Conservation (phyloP, 2,329 filamentous ascomycete species). For the Cyphellophora attinorum region DNA sequence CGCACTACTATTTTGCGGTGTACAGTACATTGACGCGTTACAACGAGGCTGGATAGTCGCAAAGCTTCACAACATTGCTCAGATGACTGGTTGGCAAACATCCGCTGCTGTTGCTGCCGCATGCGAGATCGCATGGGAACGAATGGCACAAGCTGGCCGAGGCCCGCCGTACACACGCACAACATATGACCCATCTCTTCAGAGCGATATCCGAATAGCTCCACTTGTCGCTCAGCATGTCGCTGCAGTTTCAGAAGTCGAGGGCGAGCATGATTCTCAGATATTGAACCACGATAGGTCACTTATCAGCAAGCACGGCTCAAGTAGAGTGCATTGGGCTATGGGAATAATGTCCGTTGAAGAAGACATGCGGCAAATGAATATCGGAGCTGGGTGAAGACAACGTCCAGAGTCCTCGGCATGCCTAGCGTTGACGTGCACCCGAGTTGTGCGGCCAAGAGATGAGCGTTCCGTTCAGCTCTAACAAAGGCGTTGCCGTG, state of each 20-base stretch:
- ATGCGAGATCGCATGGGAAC: conserved; percentile 74
- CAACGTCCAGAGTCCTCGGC: too few species aligned
- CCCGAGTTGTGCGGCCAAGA: too few species aligned
- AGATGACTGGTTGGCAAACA: conserved; percentile 79
- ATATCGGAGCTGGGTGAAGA: conserved; percentile 17
- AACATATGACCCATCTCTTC: too few species aligned
- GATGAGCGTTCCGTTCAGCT: too few species aligned
- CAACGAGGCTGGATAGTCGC: conserved; percentile 73
- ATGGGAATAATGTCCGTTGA: conserved; percentile 72
- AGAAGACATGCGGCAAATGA: conserved; percentile 58
- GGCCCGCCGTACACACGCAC: conserved; percentile 63
- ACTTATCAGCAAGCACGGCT: conserved; percentile 52
- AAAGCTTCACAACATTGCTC: conserved; percentile 64
- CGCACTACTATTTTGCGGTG: conserved; percentile 74
- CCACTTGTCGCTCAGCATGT: conserved; percentile 1
- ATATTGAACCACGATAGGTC: conserved; percentile 35
- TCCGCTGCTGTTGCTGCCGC: conserved; percentile 71
- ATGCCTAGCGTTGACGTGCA: too few species aligned
- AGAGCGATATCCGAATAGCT: too few species aligned
- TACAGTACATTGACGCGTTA: conserved; percentile 61
- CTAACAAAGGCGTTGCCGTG: too few species aligned
- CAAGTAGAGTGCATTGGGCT: conserved; percentile 61
- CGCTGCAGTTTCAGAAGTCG: conserved; percentile 1
- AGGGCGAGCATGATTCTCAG: conserved; percentile 17
- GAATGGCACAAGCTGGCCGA: conserved; percentile 43